Evolutionary conservation across 768 basidiomycete species (phyloP).

Genomic region (Rhodotorula diobovata): DNA sequence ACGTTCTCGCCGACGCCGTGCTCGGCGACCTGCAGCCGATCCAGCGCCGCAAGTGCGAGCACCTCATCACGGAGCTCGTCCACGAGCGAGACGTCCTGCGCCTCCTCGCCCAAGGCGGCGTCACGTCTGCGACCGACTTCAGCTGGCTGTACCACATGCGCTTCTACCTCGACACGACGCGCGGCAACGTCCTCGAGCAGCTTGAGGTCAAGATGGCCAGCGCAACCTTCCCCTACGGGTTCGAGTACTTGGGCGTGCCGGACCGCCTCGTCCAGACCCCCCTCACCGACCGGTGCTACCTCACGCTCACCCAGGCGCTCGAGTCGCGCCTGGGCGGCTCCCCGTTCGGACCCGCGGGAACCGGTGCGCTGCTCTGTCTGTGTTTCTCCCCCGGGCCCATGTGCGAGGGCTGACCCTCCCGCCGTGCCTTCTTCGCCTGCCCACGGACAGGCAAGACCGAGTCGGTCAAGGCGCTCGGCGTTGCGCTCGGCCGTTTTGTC

Average conservation of each 20-base stretch:
- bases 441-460: slow-evolving; percentile 78
- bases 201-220: slow-evolving; percentile 79
- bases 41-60: slow-evolving; percentile 96
- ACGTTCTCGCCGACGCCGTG: slow-evolving; percentile 94
- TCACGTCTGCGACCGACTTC: slow-evolving; percentile 67
- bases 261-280: slow-evolving; percentile 98
- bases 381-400: neutral
- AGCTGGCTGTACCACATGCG: slow-evolving; percentile 98
- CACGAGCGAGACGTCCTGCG: slow-evolving; percentile 95
- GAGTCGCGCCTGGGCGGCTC: slow-evolving; percentile 92
- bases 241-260: slow-evolving; percentile 96
- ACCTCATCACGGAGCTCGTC: slow-evolving; percentile 96
- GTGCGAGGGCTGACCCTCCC: too few species aligned
- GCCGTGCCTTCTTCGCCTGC: too few species aligned
- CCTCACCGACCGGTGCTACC: slow-evolving; percentile 90
- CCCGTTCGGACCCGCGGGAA: slow-evolving; percentile 97
- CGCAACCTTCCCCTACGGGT: slow-evolving; percentile 91
- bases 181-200: slow-evolving; percentile 73
- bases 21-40: slow-evolving; percentile 79
- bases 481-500: slow-evolving; percentile 96
- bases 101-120: slow-evolving; percentile 62
- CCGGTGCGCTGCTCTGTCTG: slow-evolving; percentile 55
- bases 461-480: slow-evolving; percentile 96
- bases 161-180: slow-evolving; percentile 73
- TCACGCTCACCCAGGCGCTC: slow-evolving; percentile 91